Percentiles rank a stretch among this genome's conserved stretches.
phyloP scores from a whole-genome alignment of 108 stramenopile genomes.

The Skeletonema menzelii region DNA sequence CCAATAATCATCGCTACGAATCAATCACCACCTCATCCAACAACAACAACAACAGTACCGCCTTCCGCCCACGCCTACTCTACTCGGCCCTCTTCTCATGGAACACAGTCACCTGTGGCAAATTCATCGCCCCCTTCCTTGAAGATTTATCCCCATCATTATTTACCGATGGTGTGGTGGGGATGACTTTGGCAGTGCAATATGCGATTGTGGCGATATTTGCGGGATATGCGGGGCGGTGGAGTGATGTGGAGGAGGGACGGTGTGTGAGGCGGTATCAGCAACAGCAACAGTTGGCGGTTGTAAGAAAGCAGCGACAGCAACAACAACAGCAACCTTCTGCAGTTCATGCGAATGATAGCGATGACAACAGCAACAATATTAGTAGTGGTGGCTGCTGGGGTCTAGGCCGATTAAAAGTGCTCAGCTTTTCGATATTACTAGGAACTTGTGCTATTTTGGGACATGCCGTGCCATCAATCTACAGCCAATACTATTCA shows the following conservation, averaged over 20 bases:
- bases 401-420: slow-evolving; percentile 43
- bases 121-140: slow-evolving; percentile 60
- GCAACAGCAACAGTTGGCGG: too few species aligned
- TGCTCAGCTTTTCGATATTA: slow-evolving; percentile 34
- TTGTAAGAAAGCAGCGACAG: too few species aligned
- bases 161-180: slow-evolving; percentile 40
- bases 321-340: background rate
- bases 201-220: slow-evolving; percentile 20
- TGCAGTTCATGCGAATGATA: background rate
- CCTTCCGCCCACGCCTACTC: slow-evolving; percentile 49
- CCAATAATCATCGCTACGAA: background rate
- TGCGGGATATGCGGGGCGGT: slow-evolving; percentile 28
- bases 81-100: slow-evolving; percentile 48
- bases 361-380: background rate
- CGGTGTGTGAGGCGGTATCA: background rate
- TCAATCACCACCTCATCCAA: background rate
- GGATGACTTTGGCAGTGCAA: slow-evolving; percentile 45
- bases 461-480: slow-evolving; percentile 42
- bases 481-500: slow-evolving; percentile 1
- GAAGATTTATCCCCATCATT: slow-evolving; percentile 32
- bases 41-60: background rate
- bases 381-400: background rate
- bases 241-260: slow-evolving; percentile 48
- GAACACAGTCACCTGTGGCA: slow-evolving; percentile 55
- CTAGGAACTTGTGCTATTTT: slow-evolving; percentile 48